Evolutionary conservation across 805 yeast genomes (phyloP), one percentile per base, ranked within the genome.

Genomic region (Monosporozyma solicola): DNA sequence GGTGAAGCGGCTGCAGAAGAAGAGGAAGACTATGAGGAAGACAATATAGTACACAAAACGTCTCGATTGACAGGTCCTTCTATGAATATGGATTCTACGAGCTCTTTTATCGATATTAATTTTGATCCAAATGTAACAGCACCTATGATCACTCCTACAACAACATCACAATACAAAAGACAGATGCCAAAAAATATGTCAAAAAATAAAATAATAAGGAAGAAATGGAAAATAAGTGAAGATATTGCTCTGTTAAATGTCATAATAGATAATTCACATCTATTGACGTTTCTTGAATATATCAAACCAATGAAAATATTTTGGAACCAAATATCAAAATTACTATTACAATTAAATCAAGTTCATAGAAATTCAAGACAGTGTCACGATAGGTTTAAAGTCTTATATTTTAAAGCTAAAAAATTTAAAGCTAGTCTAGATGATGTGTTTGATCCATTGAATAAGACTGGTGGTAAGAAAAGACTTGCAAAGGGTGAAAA

Each of bases 231-330:
- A 45, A 54, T 53, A 10, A 47, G 53, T 3, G 66, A 63, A 47
- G 65, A 63, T 44, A 44, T 60, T 27, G 61, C 63, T 13, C 57
- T 63, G 33, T 43, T 63, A 33, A 54, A 52, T 15, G 55, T 60
- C 7, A 39, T 62, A 25, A 43, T 63, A 35, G 48, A 51, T 10
- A 52, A 62, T 49, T 51, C 64, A 10, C 57, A 61, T 24, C 44
- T 63, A 31, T 48, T 63, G 24, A 60, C 59, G 8, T 59, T 51
- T 50, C 59, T 61, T 9, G 66, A 63, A 52, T 63, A 57, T 52
- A 61, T 58, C 51, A 63, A 63, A 55, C 66, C 66, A 10, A 63
- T 63, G 66, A 63, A 63, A 44, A 61, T 60, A 32, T 64, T 61
- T 51, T 63, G 68, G 67, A 56, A 58, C 9, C 57, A 55, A 27